phyloP scores from a whole-genome alignment of 2,329 filamentous ascomycete genomes.

The Pestalotiopsis sp. region DNA sequence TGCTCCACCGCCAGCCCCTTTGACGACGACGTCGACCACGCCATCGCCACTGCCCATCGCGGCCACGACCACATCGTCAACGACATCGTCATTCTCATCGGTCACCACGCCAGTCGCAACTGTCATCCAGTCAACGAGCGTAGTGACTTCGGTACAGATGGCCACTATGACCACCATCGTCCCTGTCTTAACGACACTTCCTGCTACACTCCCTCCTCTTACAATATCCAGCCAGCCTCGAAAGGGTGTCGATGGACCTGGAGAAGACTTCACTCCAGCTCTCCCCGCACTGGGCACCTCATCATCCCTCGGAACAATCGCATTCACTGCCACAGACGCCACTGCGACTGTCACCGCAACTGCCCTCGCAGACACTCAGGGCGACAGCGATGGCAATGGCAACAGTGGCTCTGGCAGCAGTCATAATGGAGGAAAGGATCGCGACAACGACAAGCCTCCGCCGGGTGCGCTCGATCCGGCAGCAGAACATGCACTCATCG shows the following conservation, averaged over 20 bases:
- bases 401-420: conserved; percentile 5
- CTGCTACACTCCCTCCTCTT: not conserved
- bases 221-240: conserved; percentile 15
- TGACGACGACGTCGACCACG: not conserved
- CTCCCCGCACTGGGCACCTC: conserved; percentile 8
- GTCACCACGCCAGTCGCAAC: not conserved
- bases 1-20: not conserved
- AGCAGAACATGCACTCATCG: conserved; percentile 36
- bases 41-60: not conserved
- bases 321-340: conserved; percentile 8
- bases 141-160: conserved; percentile 8
- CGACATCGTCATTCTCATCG: not conserved
- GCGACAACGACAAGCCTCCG: conserved; percentile 13
- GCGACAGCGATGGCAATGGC: not conserved
- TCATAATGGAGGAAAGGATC: not conserved
- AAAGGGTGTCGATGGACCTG: conserved; percentile 14
- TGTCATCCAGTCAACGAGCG: not conserved
- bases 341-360: not conserved
- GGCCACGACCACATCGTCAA: not conserved
- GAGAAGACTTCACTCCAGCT: conserved; percentile 3
- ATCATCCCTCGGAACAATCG: not conserved
- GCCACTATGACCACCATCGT: conserved; percentile 15
- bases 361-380: not conserved
- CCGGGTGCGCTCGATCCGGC: conserved; percentile 25
- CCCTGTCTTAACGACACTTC: conserved; percentile 9